Base-by-base conservation (phyloP, 352 stramenopile species). In the Pythium folliculosum region DNA sequence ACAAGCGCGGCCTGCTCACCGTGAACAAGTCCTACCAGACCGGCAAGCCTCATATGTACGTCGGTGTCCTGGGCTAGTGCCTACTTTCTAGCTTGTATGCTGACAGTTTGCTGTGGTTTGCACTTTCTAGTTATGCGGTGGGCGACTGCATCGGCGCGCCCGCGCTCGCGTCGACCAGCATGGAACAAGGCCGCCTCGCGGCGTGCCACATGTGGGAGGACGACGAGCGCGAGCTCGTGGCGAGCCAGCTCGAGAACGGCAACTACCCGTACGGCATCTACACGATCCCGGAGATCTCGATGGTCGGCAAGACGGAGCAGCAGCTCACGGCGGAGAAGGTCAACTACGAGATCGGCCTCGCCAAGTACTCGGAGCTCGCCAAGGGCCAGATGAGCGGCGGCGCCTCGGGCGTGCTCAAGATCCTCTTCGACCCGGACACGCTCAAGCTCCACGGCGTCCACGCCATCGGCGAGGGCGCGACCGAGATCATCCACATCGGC, bases 11-110 rank as follows among this genome's bases (percentile, higher is more conserved):
- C 35, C 73, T 92, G 25, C 80, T 97, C 40, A 71, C 94, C 57
- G 89, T 97, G 19, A 82, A 96, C 64, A 81, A 95, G 64, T 91
- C 94, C 60, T 96, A 95, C 77, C 89, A 95, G 69, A 97, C 89
- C 27, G 67, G 53, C 17, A 81, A 91, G 60, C 82, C 90, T 70
- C 81, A 93, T 77, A 92, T 97, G 78, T 97, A 92, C 58, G 82
- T 73, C 38, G 14, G 6, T 0, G 14, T 44, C 37, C 51, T n/a
- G n/a, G 14, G 16, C 8, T 13, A 5, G 8, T 40, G 8, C 35
- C 3, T 40, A 14, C 12, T 40, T 40, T 14, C 12, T 40, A 16
- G 35, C 35, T 5, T 40, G 35, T 40, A 7, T 14, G 35, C 35
- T 32, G 27, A 32, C 27, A 6, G 5, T 32, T 32, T 32, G 27